Conservation (phyloP, 2,329 filamentous ascomycete species). For the Fusarium annulatum region DNA sequence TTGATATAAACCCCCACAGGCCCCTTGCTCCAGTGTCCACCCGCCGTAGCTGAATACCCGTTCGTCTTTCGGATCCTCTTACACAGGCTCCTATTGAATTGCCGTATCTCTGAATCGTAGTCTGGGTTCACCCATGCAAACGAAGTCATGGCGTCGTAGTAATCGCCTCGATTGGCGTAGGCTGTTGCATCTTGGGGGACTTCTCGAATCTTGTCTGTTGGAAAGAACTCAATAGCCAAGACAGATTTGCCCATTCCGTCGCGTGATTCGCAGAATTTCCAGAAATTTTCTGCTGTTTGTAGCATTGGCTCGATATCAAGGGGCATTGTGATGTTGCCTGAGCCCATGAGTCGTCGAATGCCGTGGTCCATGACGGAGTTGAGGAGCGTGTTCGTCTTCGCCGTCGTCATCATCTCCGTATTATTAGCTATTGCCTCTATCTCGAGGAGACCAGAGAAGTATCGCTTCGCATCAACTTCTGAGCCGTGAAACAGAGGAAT, state of each 20-base stretch:
- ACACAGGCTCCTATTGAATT: slow-evolving; percentile 52
- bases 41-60: slow-evolving; percentile 35
- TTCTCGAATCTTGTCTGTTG: slow-evolving; percentile 53
- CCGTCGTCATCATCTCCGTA: slow-evolving; percentile 35
- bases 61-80: slow-evolving; percentile 38
- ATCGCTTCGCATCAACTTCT: slow-evolving; percentile 24
- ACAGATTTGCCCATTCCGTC: slow-evolving; percentile 39
- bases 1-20: slow-evolving; percentile 48
- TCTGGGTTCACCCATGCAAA: slow-evolving; percentile 54
- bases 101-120: slow-evolving; percentile 51
- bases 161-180: slow-evolving; percentile 57
- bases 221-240: slow-evolving; percentile 55
- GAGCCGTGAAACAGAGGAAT: slow-evolving; percentile 39
- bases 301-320: slow-evolving; percentile 46
- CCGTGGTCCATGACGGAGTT: slow-evolving; percentile 43
- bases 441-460: slow-evolving; percentile 36
- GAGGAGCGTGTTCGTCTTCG: slow-evolving; percentile 40
- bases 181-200: slow-evolving; percentile 53
- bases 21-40: slow-evolving; percentile 32
- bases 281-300: slow-evolving; percentile 46
- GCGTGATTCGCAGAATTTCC: slow-evolving; percentile 34
- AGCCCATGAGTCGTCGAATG: slow-evolving; percentile 42
- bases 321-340: slow-evolving; percentile 49
- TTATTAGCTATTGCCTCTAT: slow-evolving; percentile 13
- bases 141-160: slow-evolving; percentile 56